Evolutionary conservation across 2,329 filamentous ascomycete species (phyloP).

Genomic region (Aspergillus nomiae): DNA sequence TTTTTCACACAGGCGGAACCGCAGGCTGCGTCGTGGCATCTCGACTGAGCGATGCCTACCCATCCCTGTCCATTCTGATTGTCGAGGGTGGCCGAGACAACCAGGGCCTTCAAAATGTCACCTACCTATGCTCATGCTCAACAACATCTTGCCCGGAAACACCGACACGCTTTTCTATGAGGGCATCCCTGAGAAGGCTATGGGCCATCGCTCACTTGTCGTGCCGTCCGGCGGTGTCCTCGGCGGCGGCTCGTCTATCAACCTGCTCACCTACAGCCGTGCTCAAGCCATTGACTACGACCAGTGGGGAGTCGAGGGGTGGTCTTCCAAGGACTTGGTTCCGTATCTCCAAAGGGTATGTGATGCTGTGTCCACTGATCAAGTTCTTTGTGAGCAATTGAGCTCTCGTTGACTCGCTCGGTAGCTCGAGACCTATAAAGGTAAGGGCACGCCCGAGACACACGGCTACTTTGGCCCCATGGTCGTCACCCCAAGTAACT

Average conservation of each 20-base stretch:
- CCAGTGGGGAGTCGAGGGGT: conserved; percentile 1
- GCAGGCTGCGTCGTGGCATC: too few relatives aligned
- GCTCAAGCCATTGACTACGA: conserved; percentile 6
- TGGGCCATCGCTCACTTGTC: too few relatives aligned
- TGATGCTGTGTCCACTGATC: not conserved
- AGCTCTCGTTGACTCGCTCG: not conserved
- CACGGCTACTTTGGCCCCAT: not conserved
- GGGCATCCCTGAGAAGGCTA: too few relatives aligned
- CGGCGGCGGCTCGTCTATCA: conserved; percentile 7
- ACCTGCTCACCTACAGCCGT: conserved; percentile 7
- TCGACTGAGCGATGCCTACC: too few relatives aligned
- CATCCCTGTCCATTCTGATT: too few relatives aligned
- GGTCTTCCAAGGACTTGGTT: conserved; percentile 1
- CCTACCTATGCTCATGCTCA: too few relatives aligned
- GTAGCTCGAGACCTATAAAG: conserved; percentile 2
- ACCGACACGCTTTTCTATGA: too few relatives aligned
- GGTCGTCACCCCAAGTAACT: not conserved
- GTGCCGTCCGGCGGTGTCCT: conserved; percentile 5
- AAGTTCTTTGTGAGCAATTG: not conserved
- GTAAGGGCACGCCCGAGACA: not conserved
- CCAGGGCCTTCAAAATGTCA: too few relatives aligned
- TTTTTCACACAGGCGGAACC: too few relatives aligned
- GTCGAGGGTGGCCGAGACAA: too few relatives aligned
- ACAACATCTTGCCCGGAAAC: too few relatives aligned
- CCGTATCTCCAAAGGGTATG: not conserved